Base-by-base conservation (phyloP, 2,329 filamentous ascomycete genomes). In the Penicillium capsulatum region DNA sequence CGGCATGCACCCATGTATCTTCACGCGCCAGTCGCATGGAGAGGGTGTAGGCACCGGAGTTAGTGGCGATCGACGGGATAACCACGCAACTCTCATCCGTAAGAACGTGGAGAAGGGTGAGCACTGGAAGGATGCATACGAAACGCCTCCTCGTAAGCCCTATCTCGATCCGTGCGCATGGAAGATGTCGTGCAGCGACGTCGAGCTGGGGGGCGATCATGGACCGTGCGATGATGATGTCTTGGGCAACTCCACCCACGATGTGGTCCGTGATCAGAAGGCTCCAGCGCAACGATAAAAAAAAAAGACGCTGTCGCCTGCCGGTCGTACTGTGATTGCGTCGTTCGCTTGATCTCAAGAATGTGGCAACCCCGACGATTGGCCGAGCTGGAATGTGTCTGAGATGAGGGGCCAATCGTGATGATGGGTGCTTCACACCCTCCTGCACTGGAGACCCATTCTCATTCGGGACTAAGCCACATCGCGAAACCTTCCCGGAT, bases 311-410 rank as follows among this genome's bases (percentile, higher is more conserved):
- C 41, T 40, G 34, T 45, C 30, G 31, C 28, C 38, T 33, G 14
- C 33, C 36, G 34, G 29, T 34, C 6, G 27, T 17, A 26, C 17
- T 27, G 29, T 15, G 13, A 27, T 38, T 38, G 36, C 36, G 16
- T n/a, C 6, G 27, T 29, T 29, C 14, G 13, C 28, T 24, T 41
- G 42, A 45, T 45, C 31, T 37, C 34, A 20, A 45, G 51, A 51
- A 53, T 54, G 49, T 50, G 50, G 46, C 43, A 34, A 38, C 37
- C 31, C 34, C 40, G 27, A 42, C 15, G 26, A 48, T 43, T 42
- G 41, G 50, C 42, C 43, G 45, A 45, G 41, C 44, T 46, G 49
- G 54, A 55, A 55, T 54, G 54, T 51, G 42, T 49, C 45, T 48
- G 30, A 36, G 40, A 36, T 31, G 29, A 31, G 8, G 17, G 17